Evolutionary conservation across 2,329 filamentous ascomycete species (phyloP), one percentile per base, ranked within the genome.

Genomic region (Xylariaceae sp.): DNA sequence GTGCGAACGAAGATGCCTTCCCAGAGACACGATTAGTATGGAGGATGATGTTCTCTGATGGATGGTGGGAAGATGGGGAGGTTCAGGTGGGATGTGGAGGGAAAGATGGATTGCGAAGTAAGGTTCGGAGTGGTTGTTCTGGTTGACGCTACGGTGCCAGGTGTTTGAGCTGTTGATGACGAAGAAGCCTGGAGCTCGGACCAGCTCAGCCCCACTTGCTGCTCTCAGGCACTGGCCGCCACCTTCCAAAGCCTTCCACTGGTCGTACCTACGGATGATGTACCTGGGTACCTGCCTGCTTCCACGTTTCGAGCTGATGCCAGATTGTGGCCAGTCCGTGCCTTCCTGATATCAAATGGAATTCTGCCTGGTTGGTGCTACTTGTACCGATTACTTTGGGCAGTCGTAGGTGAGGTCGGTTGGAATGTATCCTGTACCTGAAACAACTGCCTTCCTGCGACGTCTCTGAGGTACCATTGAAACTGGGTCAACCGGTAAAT

Each of bases 241-340:
- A 65, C 64, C 64, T 65, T 65, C 64, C 15, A 66, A 64, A 34
- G 61, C 57, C 53, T 66, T 66, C 64, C 54, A 64, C 62, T 61
- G 53, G 63, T 59, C 58, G 39, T 53, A 52, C 17, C 49, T 44
- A 47, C 47, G 37, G 37, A 9, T 10, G 11, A 13, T 41, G 11
- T 13, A 10, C 37, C 37, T 13, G 11, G 37, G 37, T 41, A 41
- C 37, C 8, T 41, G 11, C 11, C 11, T 13, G 9, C 9, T 9
- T 41, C 8, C 37, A 41, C 5, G 37, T 41, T 41, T 10, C 37
- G 11, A 10, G 11, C 23, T 30, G 23, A 30, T 30, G 23, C 23
- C 23, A 30, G 23, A 30, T 30, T 41, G 37, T 41, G 5, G 5
- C 1, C 37, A 41, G 37, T 5, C 37, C 37, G 37, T 13, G 11